These are phyloP conservation scores for Blastocystis sp. DNA, from an alignment of 352 stramenopile species.

Conservation along the genomic window DNA sequence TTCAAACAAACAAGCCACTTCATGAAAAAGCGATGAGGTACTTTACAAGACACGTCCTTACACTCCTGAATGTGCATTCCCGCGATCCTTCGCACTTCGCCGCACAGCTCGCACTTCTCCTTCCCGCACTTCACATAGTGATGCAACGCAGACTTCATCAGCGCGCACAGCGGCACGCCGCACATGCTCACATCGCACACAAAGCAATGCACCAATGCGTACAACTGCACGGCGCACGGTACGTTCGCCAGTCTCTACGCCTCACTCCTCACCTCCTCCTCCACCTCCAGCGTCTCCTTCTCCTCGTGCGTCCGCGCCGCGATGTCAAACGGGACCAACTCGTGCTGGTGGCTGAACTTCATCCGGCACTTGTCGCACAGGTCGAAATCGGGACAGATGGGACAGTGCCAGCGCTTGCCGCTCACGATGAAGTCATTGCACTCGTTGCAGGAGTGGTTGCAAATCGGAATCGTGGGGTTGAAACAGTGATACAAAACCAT, in stretches of 20 bases:
- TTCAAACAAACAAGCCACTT: neutral
- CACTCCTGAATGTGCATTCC: slow-evolving; percentile 16
- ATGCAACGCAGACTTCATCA: slow-evolving; percentile 21
- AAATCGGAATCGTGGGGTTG: slow-evolving; percentile 78
- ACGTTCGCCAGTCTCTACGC: neutral
- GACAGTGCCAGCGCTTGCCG: slow-evolving; percentile 83
- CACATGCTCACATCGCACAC: neutral
- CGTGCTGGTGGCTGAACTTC: slow-evolving; percentile 74
- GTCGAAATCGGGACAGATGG: slow-evolving; percentile 83
- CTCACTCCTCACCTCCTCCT: neutral
- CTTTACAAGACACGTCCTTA: slow-evolving; percentile 40
- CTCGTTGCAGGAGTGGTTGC: slow-evolving; percentile 75
- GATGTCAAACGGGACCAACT: slow-evolving; percentile 66
- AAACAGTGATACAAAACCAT: slow-evolving; percentile 97
- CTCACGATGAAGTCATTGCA: slow-evolving; percentile 80
- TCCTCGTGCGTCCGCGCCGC: neutral
- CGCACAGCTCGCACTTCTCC: neutral
- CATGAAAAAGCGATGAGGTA: neutral
- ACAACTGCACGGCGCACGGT: slow-evolving; percentile 2
- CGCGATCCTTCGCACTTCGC: neutral
- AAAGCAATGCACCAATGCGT: slow-evolving; percentile 44
- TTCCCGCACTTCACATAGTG: slow-evolving; percentile 15
- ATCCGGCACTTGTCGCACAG: slow-evolving; percentile 81
- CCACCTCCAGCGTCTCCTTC: neutral
- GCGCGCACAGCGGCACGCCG: slow-evolving; percentile 11